These are phyloP conservation scores for Meyerozyma guilliermondii DNA, from an alignment of 1,139 yeast genomes.

Conservation along the genomic window DNA sequence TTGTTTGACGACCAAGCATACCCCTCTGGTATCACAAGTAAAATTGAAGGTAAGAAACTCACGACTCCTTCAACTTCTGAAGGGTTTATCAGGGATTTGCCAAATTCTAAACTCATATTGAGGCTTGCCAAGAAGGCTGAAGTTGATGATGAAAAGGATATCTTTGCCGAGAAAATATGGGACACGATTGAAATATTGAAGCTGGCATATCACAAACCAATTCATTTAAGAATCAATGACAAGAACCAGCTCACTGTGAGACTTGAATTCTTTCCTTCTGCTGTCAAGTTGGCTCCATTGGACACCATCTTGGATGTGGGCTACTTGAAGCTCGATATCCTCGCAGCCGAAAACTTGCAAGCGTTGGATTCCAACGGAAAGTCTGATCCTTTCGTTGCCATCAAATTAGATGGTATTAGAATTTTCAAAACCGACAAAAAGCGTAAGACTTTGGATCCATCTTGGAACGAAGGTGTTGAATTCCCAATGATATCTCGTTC, in stretches of 20 bases:
- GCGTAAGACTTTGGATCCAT: slow-evolving; percentile 63
- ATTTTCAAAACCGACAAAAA: slow-evolving; percentile 54
- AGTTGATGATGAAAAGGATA: slow-evolving; percentile 42
- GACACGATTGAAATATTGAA: slow-evolving; percentile 51
- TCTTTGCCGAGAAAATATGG: slow-evolving; percentile 44
- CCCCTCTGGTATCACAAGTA: slow-evolving; percentile 54
- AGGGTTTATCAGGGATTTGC: slow-evolving; percentile 65
- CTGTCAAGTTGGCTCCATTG: slow-evolving; percentile 45
- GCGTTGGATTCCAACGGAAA: slow-evolving; percentile 70
- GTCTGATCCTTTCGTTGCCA: slow-evolving; percentile 61
- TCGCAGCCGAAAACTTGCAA: slow-evolving; percentile 47
- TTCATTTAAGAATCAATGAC: slow-evolving; percentile 40
- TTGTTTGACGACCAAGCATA: slow-evolving; percentile 60
- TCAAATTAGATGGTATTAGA: slow-evolving; percentile 50
- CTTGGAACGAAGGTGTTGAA: slow-evolving; percentile 60
- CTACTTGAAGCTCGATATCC: slow-evolving; percentile 46
- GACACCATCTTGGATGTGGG: slow-evolving; percentile 72
- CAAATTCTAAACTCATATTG: slow-evolving; percentile 51
- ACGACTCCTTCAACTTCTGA: slow-evolving; percentile 44
- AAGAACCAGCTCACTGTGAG: slow-evolving; percentile 40
- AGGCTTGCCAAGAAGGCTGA: slow-evolving; percentile 50
- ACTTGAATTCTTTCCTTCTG: slow-evolving; percentile 58
- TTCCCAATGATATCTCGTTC: slow-evolving; percentile 61
- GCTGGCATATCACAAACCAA: slow-evolving; percentile 42
- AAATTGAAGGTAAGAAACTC: slow-evolving; percentile 33